A percentile compares a stretch with the other conserved stretches of the same genome.
Conservation (phyloP, 1,284 basidiomycete genomes). For the Psilocybe mexicana region DNA sequence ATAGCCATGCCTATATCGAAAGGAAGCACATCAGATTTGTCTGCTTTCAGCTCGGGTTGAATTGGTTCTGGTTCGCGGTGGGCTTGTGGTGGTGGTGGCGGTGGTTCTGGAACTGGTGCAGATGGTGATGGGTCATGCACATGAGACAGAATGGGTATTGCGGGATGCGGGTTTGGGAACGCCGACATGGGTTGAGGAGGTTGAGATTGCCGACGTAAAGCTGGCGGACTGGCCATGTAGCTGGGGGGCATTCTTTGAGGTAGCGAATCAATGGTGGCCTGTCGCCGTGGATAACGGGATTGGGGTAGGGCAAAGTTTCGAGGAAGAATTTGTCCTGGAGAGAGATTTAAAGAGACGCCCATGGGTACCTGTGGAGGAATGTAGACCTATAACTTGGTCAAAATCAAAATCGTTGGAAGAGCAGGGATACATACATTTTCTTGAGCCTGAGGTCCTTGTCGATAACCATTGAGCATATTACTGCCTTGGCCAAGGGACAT, state of each 20-base stretch:
- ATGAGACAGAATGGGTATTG: neutral
- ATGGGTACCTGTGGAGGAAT: constrained; percentile 30
- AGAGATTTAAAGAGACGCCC: constrained; percentile 44
- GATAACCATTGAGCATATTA: constrained; percentile 18
- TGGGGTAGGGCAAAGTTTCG: constrained; percentile 23
- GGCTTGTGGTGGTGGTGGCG: neutral
- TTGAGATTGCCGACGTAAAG: constrained; percentile 13
- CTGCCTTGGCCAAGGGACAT: constrained; percentile 18
- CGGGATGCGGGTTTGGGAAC: constrained; percentile 9
- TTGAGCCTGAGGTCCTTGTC: constrained; percentile 20
- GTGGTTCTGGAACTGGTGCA: constrained; percentile 1
- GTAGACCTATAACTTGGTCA: constrained; percentile 25
- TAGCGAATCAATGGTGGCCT: neutral
- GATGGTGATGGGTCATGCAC: neutral
- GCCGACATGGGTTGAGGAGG: neutral
- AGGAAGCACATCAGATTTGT: constrained; percentile 11
- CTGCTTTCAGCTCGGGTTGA: neutral
- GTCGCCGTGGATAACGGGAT: constrained; percentile 8
- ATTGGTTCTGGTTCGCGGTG: neutral
- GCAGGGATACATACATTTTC: constrained; percentile 21
- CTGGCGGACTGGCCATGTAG: constrained; percentile 7
- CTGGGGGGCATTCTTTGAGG: neutral
- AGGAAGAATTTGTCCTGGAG: constrained; percentile 56
- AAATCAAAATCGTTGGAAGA: neutral
- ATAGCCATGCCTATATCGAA: constrained; percentile 27